Conservation (phyloP, 2,329 filamentous ascomycete genomes). For the Aspergillus quadricinctus region DNA sequence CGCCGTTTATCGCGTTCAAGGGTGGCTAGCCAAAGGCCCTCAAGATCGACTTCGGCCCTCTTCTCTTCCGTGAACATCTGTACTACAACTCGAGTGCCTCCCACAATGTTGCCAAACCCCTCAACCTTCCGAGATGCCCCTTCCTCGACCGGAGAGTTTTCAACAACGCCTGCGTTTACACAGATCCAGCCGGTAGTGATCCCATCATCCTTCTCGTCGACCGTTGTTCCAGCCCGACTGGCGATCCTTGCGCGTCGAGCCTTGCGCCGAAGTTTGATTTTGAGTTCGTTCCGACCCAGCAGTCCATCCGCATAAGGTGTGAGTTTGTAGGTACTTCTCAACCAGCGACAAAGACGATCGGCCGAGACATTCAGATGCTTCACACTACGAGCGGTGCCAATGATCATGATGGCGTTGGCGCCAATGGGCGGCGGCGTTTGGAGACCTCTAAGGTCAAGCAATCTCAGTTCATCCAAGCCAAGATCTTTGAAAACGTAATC, state of each 20-base stretch:
- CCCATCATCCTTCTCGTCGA: slow-evolving; percentile 68
- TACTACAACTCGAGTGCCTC: slow-evolving; percentile 61
- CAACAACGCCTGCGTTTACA: slow-evolving; percentile 74
- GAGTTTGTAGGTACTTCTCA: slow-evolving; percentile 68
- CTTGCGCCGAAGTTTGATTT: slow-evolving; percentile 76
- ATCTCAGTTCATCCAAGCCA: slow-evolving; percentile 73
- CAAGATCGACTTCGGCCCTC: slow-evolving; percentile 62
- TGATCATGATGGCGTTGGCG: slow-evolving; percentile 83
- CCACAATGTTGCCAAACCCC: slow-evolving; percentile 65
- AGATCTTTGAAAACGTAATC: slow-evolving; percentile 78
- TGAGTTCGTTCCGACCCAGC: slow-evolving; percentile 84
- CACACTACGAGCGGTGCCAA: slow-evolving; percentile 86
- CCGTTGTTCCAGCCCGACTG: slow-evolving; percentile 61
- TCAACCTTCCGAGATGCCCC: slow-evolving; percentile 49
- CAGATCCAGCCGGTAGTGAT: slow-evolving; percentile 95
- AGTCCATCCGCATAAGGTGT: slow-evolving; percentile 79
- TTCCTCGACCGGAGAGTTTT: slow-evolving; percentile 42
- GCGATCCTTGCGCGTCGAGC: slow-evolving; percentile 77
- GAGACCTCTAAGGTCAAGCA: slow-evolving; percentile 78
- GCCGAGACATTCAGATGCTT: slow-evolving; percentile 90
- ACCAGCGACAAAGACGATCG: slow-evolving; percentile 82
- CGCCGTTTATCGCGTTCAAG: slow-evolving; percentile 39
- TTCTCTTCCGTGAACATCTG: slow-evolving; percentile 71
- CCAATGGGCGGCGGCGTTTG: slow-evolving; percentile 86
- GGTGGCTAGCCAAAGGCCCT: slow-evolving; percentile 57